These are phyloP conservation scores for Trametes sanguinea DNA, from an alignment of 768 basidiomycete species.

Conservation along the genomic window DNA sequence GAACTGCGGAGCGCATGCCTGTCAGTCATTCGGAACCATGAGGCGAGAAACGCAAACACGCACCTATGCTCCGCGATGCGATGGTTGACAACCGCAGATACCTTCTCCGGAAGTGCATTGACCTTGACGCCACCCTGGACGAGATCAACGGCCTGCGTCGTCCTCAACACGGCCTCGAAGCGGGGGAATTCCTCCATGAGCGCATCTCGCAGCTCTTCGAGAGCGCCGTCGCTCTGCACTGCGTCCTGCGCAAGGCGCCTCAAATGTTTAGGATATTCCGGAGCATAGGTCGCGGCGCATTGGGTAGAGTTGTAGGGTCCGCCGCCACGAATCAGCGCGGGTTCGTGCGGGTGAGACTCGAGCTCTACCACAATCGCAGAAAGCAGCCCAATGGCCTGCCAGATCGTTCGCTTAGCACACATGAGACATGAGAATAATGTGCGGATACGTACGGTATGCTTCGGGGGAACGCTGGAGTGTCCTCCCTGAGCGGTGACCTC, in stretches of 20 bases:
- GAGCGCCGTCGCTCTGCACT: slow-evolving; percentile 46
- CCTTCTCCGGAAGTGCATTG: slow-evolving; percentile 80
- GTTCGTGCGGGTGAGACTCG: slow-evolving; percentile 63
- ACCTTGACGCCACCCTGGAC: slow-evolving; percentile 38
- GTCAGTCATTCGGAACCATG: neutral
- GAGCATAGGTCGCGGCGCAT: slow-evolving; percentile 65
- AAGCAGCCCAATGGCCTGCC: slow-evolving; percentile 52
- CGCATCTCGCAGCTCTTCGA: slow-evolving; percentile 41
- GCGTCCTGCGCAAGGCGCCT: slow-evolving; percentile 52
- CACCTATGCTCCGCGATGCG: slow-evolving; percentile 48
- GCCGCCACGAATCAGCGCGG: slow-evolving; percentile 48
- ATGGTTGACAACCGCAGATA: slow-evolving; percentile 71
- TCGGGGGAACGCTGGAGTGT: slow-evolving; percentile 83
- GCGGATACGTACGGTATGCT: slow-evolving; percentile 60
- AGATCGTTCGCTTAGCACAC: neutral
- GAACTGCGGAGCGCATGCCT: slow-evolving; percentile 10
- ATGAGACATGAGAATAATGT: neutral
- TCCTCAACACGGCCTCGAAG: slow-evolving; percentile 50
- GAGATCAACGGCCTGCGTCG: slow-evolving; percentile 80
- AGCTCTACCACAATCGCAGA: slow-evolving; percentile 66
- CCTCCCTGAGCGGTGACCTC: slow-evolving; percentile 74
- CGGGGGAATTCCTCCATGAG: slow-evolving; percentile 43
- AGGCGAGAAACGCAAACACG: neutral
- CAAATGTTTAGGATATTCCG: slow-evolving; percentile 50
- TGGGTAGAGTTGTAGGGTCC: slow-evolving; percentile 56